Percentiles rank a stretch among this genome's conserved stretches.
Conservation (phyloP, 345 rosid genomes). For the Rhodamnia rubescens region DNA sequence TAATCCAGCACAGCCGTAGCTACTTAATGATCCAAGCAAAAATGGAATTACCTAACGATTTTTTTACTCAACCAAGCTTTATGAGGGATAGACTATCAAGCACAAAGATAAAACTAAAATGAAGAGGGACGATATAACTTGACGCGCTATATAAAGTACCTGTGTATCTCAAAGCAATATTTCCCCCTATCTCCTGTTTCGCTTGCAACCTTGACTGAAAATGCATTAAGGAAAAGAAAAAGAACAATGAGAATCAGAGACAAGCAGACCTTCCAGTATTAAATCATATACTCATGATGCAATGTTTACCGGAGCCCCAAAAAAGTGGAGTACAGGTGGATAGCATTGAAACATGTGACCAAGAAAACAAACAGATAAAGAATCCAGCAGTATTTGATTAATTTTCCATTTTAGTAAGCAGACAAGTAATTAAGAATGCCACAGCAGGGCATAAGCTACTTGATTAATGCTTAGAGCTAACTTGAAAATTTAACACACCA, state of each 20-base stretch:
- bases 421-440: background rate
- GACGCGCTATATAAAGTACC: slow-evolving; percentile 14
- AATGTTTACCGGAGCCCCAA: background rate
- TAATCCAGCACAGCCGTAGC: background rate
- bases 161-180: slow-evolving; percentile 44
- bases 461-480: background rate
- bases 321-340: background rate
- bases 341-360: background rate
- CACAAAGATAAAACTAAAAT: background rate
- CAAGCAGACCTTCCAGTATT: background rate
- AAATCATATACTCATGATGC: background rate
- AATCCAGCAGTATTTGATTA: background rate
- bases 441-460: background rate
- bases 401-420: background rate
- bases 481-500: background rate
- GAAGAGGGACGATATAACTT: background rate
- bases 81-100: background rate
- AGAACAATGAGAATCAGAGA: background rate
- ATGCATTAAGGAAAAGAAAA: slow-evolving; percentile 1
- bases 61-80: background rate
- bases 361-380: background rate
- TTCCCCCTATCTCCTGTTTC: slow-evolving; percentile 62
- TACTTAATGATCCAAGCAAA: background rate
- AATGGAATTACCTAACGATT: background rate
- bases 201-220: slow-evolving; percentile 68